These are phyloP conservation scores for Quercus parvula DNA, from an alignment of 306 rosid species.

Conservation along the genomic window DNA sequence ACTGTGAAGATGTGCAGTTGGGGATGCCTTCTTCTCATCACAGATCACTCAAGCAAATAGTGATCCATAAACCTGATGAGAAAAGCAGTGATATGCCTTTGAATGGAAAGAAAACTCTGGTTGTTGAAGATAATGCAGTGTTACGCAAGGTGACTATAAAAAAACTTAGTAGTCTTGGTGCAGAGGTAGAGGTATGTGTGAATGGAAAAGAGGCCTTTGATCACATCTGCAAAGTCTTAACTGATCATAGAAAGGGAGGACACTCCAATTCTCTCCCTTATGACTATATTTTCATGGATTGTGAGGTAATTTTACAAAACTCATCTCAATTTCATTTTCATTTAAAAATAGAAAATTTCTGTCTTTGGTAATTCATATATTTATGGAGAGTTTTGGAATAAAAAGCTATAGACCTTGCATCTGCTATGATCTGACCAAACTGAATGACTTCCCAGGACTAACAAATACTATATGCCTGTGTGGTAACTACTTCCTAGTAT, in stretches of 20 bases:
- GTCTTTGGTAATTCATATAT: neutral
- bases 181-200: neutral
- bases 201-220: conserved; percentile 5
- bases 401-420: no score
- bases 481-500: neutral
- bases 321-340: neutral
- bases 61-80: neutral
- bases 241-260: neutral
- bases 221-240: neutral
- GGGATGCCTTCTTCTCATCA: neutral
- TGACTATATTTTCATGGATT: conserved; percentile 10
- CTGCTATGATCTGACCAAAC: no score
- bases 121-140: neutral
- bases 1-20: neutral
- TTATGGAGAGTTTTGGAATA: no score
- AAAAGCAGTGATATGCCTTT: neutral
- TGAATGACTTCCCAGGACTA: no score
- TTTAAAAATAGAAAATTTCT: neutral
- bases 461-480: neutral
- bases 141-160: neutral
- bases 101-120: conserved; percentile 2
- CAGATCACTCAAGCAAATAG: neutral
- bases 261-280: neutral
- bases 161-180: neutral
- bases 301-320: neutral